Conservation (phyloP, 805 yeast genomes). For the Zygosaccharomyces bisporus region DNA sequence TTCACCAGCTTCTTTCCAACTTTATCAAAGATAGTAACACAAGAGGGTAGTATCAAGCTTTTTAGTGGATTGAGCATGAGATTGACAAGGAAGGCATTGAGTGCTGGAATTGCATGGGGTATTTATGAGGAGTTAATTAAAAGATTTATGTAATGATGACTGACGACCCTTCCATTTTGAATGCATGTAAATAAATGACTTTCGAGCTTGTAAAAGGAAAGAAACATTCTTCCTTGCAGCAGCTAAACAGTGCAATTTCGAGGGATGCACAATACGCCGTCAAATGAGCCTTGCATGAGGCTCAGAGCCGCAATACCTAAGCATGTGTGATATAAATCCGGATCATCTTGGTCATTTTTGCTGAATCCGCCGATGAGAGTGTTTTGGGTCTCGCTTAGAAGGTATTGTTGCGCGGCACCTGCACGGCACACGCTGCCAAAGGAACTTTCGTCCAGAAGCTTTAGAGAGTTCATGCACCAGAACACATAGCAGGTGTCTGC, state of each 20-base stretch:
- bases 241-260: constrained; percentile 2
- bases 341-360: constrained; percentile 57
- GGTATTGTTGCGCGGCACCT: constrained; percentile 39
- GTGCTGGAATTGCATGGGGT: constrained; percentile 97
- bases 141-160: constrained; percentile 22
- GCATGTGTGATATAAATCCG: constrained; percentile 69
- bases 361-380: constrained; percentile 70
- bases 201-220: background rate
- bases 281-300: constrained; percentile 33
- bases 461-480: constrained; percentile 68
- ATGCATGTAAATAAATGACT: constrained; percentile 5
- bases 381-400: constrained; percentile 58
- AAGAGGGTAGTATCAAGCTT: constrained; percentile 51
- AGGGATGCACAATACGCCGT: constrained; percentile 34
- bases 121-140: constrained; percentile 84
- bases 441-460: constrained; percentile 26
- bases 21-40: constrained; percentile 36
- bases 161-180: constrained; percentile 1
- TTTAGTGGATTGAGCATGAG: constrained; percentile 84
- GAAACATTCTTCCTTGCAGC: too few relatives aligned
- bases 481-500: constrained; percentile 87
- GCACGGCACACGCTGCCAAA: constrained; percentile 36
- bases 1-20: constrained; percentile 45
- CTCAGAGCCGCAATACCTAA: constrained; percentile 55
- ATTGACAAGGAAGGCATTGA: constrained; percentile 76